Evolutionary conservation across 2,329 filamentous ascomycete genomes (phyloP).

Genomic region (Sclerotinia subarctica): DNA sequence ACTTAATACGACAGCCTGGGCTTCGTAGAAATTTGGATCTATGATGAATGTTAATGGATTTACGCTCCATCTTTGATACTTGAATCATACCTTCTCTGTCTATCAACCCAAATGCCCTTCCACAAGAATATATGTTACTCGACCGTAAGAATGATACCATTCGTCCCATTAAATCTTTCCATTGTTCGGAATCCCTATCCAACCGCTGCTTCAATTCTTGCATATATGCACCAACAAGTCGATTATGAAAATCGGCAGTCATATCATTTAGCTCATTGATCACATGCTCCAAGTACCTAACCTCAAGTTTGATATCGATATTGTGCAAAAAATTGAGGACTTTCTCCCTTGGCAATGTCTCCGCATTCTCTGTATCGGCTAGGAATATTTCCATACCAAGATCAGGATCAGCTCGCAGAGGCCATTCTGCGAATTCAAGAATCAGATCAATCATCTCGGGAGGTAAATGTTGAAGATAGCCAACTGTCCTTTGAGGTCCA

Average conservation of each 20-base stretch:
- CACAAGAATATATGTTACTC: constrained; percentile 77
- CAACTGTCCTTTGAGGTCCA: constrained; percentile 79
- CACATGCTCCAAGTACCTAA: constrained; percentile 85
- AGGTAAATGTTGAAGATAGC: constrained; percentile 84
- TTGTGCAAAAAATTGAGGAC: constrained; percentile 71
- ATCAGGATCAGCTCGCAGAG: constrained; percentile 66
- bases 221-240: constrained; percentile 71
- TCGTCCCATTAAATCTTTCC: constrained; percentile 58
- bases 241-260: constrained; percentile 83
- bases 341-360: constrained; percentile 74
- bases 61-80: not conserved
- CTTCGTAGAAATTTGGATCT: constrained; percentile 86
- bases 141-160: constrained; percentile 72
- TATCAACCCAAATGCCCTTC: constrained; percentile 72
- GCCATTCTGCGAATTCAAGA: constrained; percentile 88
- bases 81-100: constrained; percentile 67
- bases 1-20: constrained; percentile 83
- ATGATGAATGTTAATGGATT: constrained; percentile 22
- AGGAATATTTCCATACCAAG: constrained; percentile 91
- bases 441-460: constrained; percentile 88
- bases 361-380: constrained; percentile 91
- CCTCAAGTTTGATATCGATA: constrained; percentile 69
- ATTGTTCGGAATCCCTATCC: constrained; percentile 46
- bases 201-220: constrained; percentile 43
- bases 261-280: constrained; percentile 82